Conservation (phyloP, 331 rosid genomes). For the Erythrophleum ivorense region DNA sequence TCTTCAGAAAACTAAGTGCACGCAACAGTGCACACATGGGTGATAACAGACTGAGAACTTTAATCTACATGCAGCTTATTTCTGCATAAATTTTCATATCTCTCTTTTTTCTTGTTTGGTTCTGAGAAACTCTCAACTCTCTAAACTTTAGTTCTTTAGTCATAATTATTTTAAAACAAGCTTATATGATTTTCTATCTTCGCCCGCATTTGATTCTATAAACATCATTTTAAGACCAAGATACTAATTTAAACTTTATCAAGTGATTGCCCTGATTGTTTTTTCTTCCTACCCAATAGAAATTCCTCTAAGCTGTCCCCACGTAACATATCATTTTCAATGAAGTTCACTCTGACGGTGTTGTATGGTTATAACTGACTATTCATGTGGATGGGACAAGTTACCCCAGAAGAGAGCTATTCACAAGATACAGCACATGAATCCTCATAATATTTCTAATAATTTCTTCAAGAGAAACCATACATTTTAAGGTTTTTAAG, state of each 20-base stretch:
- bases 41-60: slow-evolving; percentile 6
- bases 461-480: slow-evolving; percentile 31
- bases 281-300: slow-evolving; percentile 30
- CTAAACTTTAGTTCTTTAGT: slow-evolving; percentile 1
- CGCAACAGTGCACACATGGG: slow-evolving; percentile 1
- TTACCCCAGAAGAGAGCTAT: background rate
- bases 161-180: slow-evolving; percentile 1
- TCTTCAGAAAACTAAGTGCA: slow-evolving; percentile 12
- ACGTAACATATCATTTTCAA: slow-evolving; percentile 6
- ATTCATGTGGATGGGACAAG: slow-evolving; percentile 24
- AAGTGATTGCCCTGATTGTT: slow-evolving; percentile 34
- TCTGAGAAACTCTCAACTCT: background rate
- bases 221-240: too few relatives aligned
- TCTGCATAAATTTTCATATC: slow-evolving; percentile 24
- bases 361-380: background rate
- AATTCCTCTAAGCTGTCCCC: slow-evolving; percentile 20
- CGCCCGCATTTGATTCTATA: too few relatives aligned
- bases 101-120: background rate
- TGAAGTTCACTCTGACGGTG: slow-evolving; percentile 19
- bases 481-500: slow-evolving; percentile 20
- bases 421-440: slow-evolving; percentile 6
- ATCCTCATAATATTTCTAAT: background rate
- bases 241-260: slow-evolving; percentile 2
- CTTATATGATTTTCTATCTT: background rate
- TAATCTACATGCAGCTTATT: slow-evolving; percentile 28